Base-by-base conservation (phyloP, 345 rosid genomes). In the Rhodomyrtus tomentosa region DNA sequence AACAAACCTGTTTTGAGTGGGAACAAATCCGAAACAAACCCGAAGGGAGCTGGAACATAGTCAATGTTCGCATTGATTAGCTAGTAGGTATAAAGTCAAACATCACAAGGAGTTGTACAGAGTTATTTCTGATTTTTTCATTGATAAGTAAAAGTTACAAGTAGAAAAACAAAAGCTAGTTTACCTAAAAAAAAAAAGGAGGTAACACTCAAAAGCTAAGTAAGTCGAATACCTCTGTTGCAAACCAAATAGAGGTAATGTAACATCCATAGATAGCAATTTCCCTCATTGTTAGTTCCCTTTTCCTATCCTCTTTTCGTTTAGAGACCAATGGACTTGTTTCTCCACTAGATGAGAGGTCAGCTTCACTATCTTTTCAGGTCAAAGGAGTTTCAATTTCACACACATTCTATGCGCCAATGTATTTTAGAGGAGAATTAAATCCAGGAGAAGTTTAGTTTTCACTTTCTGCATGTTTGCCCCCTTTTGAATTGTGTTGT, bases 241-340 rank as follows among this genome's bases (percentile, higher is more conserved):
- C 87, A 90, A 98, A 98, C 99, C 99, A 98, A 84, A 98, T 90
- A 10, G 99, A 99, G n/a, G 99, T 98, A 81, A 98, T 89, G 89
- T 96, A 98, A 91, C 95, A 94, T 27, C 99, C 98, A 52, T 89
- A 91, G 50, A 84, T 87, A 21, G 96, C 99, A 86, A 96, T 91
- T 90, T 98, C 95, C 87, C 90, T 91, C 3, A 92, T 85, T 3
- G 96, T 90, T 84, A 92, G 90, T 88, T 85, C 92, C 88, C 90
- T 95, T 55, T 87, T 90, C 55, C 88, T 50, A 82, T 92, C 96
- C 74, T 95, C 98, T 89, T 86, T 93, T 84, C 82, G 85, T 89
- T 89, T 93, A 83, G 92, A 83, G 3, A 94, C 93, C 91, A 97
- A 89, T 2, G 96, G 94, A 89, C 81, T 88, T 80, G 59, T 97